A percentile compares a stretch with the other conserved stretches of the same genome.
phyloP scores from a whole-genome alignment of 257 asterid species.

The Verbena officinalis region DNA sequence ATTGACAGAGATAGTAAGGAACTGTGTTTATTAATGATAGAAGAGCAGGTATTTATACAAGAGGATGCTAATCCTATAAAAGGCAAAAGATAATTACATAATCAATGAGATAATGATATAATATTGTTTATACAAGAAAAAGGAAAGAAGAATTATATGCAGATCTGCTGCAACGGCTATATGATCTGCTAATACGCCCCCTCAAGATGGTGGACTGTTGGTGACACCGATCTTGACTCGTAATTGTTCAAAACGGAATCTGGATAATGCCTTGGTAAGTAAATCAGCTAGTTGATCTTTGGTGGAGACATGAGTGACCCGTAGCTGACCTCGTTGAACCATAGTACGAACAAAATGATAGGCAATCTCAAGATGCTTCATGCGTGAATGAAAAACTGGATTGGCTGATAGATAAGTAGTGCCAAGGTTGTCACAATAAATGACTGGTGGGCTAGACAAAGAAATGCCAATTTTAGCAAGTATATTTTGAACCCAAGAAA shows the following conservation, averaged over 20 bases:
- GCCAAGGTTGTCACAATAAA: background rate
- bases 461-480: background rate
- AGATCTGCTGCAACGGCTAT: no score
- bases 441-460: background rate
- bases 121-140: no score
- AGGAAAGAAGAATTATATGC: no score
- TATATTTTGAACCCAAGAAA: background rate
- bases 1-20: no score
- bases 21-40: no score
- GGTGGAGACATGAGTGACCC: background rate
- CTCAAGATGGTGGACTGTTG: background rate
- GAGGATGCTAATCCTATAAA: no score
- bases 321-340: no score
- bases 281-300: background rate
- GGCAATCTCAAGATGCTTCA: background rate
- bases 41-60: no score
- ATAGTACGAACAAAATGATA: background rate
- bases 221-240: background rate
- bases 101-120: no score
- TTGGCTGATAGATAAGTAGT: background rate
- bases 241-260: background rate
- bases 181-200: background rate
- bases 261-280: background rate
- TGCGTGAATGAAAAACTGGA: background rate
- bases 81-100: no score